Conservation (phyloP, 371 early-diverging fungal species). For the Lichtheimia hyalospora region DNA sequence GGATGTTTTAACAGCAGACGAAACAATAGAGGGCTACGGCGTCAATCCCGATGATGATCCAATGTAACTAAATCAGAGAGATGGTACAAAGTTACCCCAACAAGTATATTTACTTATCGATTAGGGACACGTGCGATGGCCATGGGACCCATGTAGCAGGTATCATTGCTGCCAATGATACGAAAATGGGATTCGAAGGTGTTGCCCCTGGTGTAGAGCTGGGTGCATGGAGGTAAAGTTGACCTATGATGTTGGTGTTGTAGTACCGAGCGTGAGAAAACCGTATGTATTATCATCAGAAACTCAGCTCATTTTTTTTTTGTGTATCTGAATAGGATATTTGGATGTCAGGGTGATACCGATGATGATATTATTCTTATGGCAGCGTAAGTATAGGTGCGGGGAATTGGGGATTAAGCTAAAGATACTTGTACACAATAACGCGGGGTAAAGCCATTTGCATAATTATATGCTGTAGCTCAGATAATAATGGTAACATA, state of each 20-base stretch:
- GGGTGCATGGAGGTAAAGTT: slow-evolving; percentile 28
- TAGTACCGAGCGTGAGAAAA: not conserved
- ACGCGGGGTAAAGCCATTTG: too few relatives aligned
- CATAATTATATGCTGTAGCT: not conserved
- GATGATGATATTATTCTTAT: slow-evolving; percentile 30
- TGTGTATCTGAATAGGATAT: slow-evolving; percentile 16
- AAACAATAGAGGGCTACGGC: too few relatives aligned
- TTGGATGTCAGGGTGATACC: slow-evolving; percentile 25
- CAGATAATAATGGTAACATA: not conserved
- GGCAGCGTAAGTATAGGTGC: slow-evolving; percentile 19
- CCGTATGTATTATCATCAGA: not conserved
- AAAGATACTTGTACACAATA: too few relatives aligned
- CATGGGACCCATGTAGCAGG: slow-evolving; percentile 69
- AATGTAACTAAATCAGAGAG: slow-evolving; percentile 12
- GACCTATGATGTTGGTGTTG: too few relatives aligned
- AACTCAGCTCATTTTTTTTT: not conserved
- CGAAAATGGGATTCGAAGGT: slow-evolving; percentile 25
- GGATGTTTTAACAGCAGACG: too few relatives aligned
- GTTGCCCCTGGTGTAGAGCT: slow-evolving; percentile 26
- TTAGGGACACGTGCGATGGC: slow-evolving; percentile 26
- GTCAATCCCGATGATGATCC: slow-evolving; percentile 25
- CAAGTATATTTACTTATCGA: not conserved
- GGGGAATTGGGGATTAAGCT: too few relatives aligned
- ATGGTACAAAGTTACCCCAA: not conserved
- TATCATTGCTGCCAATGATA: slow-evolving; percentile 59